Percentiles rank a stretch among this genome's conserved stretches.
Conservation (phyloP, 768 basidiomycete genomes). For the Collybia sordida region DNA sequence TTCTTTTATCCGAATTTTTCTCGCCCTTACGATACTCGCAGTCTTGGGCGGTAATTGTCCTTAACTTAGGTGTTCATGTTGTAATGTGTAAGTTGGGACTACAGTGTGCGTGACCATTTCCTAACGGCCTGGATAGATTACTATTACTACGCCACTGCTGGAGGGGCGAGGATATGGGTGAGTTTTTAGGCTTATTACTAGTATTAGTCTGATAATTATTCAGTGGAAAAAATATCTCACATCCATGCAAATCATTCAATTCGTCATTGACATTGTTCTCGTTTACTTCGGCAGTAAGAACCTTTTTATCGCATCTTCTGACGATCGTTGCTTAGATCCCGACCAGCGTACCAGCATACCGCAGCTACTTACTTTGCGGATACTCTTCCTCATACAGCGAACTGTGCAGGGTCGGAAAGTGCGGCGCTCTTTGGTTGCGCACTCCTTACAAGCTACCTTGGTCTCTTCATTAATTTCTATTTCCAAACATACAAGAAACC, state of each 20-base stretch:
- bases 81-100: slow-evolving; percentile 82
- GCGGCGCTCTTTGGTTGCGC: slow-evolving; percentile 90
- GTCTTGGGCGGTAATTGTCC: slow-evolving; percentile 95
- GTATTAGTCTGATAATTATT: slow-evolving; percentile 1
- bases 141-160: slow-evolving; percentile 98
- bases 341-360: slow-evolving; percentile 78
- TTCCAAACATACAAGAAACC: slow-evolving; percentile 81
- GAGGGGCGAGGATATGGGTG: slow-evolving; percentile 96
- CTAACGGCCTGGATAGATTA: slow-evolving; percentile 61
- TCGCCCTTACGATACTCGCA: slow-evolving; percentile 28
- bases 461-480: slow-evolving; percentile 96
- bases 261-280: slow-evolving; percentile 85
- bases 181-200: slow-evolving; percentile 17
- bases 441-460: slow-evolving; percentile 87
- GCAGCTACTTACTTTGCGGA: slow-evolving; percentile 59
- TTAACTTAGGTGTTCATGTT: slow-evolving; percentile 93
- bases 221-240: slow-evolving; percentile 99
- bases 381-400: slow-evolving; percentile 65
- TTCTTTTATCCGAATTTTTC: background rate
- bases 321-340: no score
- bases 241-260: slow-evolving; percentile 94
- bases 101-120: background rate
- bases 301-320: background rate
- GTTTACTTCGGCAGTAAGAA: slow-evolving; percentile 95
- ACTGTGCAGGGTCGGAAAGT: slow-evolving; percentile 86